phyloP scores from a whole-genome alignment of 352 stramenopile genomes.

The Phytophthora pinifolia region DNA sequence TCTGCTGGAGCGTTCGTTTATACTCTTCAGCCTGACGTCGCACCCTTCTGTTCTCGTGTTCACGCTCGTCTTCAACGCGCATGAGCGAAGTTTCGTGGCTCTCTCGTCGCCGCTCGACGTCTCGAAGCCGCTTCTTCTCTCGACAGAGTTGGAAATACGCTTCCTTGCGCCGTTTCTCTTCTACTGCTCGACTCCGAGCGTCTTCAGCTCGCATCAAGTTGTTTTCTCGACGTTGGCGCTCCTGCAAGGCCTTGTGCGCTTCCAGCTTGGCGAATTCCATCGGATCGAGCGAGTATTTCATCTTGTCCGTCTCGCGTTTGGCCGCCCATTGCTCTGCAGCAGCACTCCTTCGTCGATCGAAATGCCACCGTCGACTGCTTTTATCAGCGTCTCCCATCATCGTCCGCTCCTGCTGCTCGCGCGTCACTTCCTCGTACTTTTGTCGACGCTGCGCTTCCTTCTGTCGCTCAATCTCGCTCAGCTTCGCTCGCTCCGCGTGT shows the following conservation, averaged over 20 bases:
- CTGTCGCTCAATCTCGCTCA: background rate
- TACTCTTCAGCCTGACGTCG: conserved; percentile 34
- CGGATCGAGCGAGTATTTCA: conserved; percentile 53
- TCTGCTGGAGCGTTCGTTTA: conserved; percentile 35
- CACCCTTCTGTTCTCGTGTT: conserved; percentile 11
- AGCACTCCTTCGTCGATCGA: conserved; percentile 37
- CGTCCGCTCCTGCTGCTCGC: conserved; percentile 33
- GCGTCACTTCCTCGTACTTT: conserved; percentile 43
- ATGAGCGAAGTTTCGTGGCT: conserved; percentile 39
- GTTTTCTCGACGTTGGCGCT: conserved; percentile 54
- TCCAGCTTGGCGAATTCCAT: conserved; percentile 52
- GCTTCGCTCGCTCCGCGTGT: conserved; percentile 4
- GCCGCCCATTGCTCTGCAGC: conserved; percentile 41
- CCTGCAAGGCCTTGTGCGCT: conserved; percentile 38
- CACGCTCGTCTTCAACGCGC: conserved; percentile 43
- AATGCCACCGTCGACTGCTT: conserved; percentile 35
- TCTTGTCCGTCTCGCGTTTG: conserved; percentile 50
- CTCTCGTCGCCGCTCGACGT: conserved; percentile 33
- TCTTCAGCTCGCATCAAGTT: conserved; percentile 51
- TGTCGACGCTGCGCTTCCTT: conserved; percentile 29
- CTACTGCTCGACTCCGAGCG: conserved; percentile 17
- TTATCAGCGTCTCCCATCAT: conserved; percentile 48
- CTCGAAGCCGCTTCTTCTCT: conserved; percentile 31
- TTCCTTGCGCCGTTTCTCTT: conserved; percentile 41
- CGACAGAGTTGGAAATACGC: conserved; percentile 44